Base-by-base conservation (phyloP, 106 monocot genomes). In the Ottelia alismoides region DNA sequence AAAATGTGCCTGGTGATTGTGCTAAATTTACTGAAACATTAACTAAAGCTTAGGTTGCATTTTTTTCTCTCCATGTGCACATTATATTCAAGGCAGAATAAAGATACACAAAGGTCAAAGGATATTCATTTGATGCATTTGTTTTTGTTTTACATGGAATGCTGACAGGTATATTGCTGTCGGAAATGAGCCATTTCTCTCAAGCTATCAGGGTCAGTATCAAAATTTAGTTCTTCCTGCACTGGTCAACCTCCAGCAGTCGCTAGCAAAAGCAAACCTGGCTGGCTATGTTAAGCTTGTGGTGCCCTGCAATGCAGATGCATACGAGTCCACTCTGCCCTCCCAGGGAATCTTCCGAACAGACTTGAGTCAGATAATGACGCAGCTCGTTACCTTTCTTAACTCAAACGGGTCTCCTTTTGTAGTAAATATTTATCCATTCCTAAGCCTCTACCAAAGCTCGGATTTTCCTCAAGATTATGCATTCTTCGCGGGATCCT, bases 101-200 rank as follows among this genome's bases (percentile, higher is more conserved):
- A n/a, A n/a, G n/a, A n/a, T n/a, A n/a, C n/a, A n/a, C n/a, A n/a
- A n/a, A n/a, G n/a, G n/a, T n/a, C n/a, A n/a, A n/a, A n/a, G n/a
- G n/a, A n/a, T n/a, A n/a, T n/a, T n/a, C n/a, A n/a, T n/a, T n/a
- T n/a, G n/a, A n/a, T n/a, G n/a, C n/a, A n/a, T n/a, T n/a, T n/a
- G n/a, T n/a, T n/a, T n/a, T n/a, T n/a, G n/a, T n/a, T n/a, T n/a
- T n/a, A n/a, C n/a, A n/a, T n/a, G n/a, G n/a, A n/a, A n/a, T n/a
- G n/a, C n/a, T n/a, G n/a, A n/a, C n/a, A n/a, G n/a, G 74, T 90
- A 90, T 57, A 60, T 98, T 50, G 85, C 74, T 31, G 71, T 90
- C 26, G 98, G 98, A 11, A 81, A 98, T 22, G 98, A 98, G 56
- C 82, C 90, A 40, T 98, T 98, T 59, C 85, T 69, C 55, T 53